Percentiles rank a stretch among this genome's conserved stretches.
Conservation (phyloP, 768 basidiomycete genomes). For the Gloeostereum incarnatum region DNA sequence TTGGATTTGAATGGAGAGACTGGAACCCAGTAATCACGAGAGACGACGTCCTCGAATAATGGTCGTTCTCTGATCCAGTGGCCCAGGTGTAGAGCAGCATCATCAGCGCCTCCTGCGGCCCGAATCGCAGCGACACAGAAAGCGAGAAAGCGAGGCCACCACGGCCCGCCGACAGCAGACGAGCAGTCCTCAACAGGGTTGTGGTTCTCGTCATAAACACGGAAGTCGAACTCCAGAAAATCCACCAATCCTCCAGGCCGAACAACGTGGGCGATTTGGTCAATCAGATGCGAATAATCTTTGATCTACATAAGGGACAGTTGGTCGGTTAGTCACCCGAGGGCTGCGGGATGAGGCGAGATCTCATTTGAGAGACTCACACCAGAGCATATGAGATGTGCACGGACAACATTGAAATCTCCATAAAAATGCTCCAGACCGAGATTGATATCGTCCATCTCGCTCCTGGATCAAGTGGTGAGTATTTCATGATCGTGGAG, state of each 20-base stretch:
- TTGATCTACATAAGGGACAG: constrained; percentile 39
- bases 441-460: constrained; percentile 79
- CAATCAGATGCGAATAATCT: constrained; percentile 53
- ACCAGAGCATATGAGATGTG: constrained; percentile 62
- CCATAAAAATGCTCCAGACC: constrained; percentile 78
- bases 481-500: constrained; percentile 5
- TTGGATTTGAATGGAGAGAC: constrained; percentile 43
- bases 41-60: constrained; percentile 49
- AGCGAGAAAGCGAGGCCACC: constrained; percentile 55
- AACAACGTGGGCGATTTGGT: constrained; percentile 58
- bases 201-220: constrained; percentile 45
- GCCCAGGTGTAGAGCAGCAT: constrained; percentile 48
- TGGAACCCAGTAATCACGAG: constrained; percentile 56
- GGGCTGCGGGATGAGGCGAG: constrained; percentile 7
- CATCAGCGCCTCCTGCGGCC: constrained; percentile 49
- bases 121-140: constrained; percentile 43
- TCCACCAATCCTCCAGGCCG: constrained; percentile 64
- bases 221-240: constrained; percentile 62
- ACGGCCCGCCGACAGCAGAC: constrained; percentile 37
- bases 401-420: constrained; percentile 69
- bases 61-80: constrained; percentile 47
- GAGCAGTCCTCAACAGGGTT: constrained; percentile 31
- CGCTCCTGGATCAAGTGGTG: constrained; percentile 40
- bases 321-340: too few relatives aligned
- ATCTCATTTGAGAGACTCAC: constrained; percentile 30